Evolutionary conservation across 441 rosid species (phyloP), one percentile per base, ranked within the genome.

Genomic region (Euphorbia schlechtendalii): DNA sequence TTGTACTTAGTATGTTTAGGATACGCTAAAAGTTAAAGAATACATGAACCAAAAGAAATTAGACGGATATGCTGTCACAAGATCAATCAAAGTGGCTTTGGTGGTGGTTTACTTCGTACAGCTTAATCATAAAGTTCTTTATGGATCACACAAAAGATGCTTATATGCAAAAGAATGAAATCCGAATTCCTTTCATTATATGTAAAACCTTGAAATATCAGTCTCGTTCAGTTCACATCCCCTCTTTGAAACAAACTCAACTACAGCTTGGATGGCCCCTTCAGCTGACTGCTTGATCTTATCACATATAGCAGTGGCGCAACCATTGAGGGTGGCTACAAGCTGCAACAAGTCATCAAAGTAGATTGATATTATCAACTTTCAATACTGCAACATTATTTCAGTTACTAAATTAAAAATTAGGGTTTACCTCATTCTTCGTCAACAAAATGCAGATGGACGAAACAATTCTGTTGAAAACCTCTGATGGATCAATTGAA

Each of bases 401-500:
- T 52, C 38, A 73, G 52, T 24, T 48, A 67, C 17, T 41, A 61
- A 48, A 36, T 67, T 17, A 36, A 41, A 71, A 68, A 55, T 67
- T 66, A 68, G 79, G 71, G 34, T 63, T 48, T 78, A 92, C 98
- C 98, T 95, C 99, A 41, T 86, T 86, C 77, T 79, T 84, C 14
- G 85, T 81, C 75, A 95, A 71, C 68, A 92, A 85, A 68, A 75
- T 72, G 83, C 96, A 86, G 59, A 85, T 72, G 62, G 98, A 92
- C 48, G 92, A 84, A 69, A 92, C 88, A 69, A 95, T 86, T 84
- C 99, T 83, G 83, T 95, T 92, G 66, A 89, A 92, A 82, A 95
- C 96, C 80, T 95, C 97, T 20, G 99, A 95, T 57, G 97, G 99
- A 77, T 95, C 99, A 70, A 95, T 95, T 55, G 99, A 95, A 72